A percentile compares a stretch with the other conserved stretches of the same genome.
Conservation (phyloP, 2,329 filamentous ascomycete genomes). For the Pseudogymnoascus sp. region DNA sequence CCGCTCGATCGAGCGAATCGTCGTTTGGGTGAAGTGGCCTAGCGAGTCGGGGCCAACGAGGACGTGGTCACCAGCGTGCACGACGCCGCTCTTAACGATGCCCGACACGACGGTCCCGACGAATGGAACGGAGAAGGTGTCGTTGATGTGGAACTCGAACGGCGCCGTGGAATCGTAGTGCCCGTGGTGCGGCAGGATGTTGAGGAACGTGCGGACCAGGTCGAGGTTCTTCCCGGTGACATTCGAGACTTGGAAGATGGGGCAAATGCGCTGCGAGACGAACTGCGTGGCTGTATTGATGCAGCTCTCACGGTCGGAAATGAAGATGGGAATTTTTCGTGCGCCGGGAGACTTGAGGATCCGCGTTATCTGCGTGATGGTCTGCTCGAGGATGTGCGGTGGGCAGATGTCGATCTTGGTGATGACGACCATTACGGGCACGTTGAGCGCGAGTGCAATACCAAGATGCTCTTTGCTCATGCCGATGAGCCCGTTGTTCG, state of each 20-base stretch:
- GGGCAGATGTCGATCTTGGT: conserved; percentile 99
- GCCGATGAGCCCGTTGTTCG: conserved; percentile 92
- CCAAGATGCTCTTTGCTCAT: conserved; percentile 99
- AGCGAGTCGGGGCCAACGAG: conserved; percentile 85
- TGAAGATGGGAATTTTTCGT: conserved; percentile 91
- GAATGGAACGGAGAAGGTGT: conserved; percentile 96
- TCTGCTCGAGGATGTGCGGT: conserved; percentile 89
- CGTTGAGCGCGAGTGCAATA: conserved; percentile 88
- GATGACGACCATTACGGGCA: conserved; percentile 94
- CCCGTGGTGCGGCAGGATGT: conserved; percentile 90
- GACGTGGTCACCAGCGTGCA: conserved; percentile 85
- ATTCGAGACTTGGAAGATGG: conserved; percentile 96
- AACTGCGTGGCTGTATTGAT: conserved; percentile 95
- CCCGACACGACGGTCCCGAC: conserved; percentile 94
- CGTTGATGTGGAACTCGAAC: conserved; percentile 93
- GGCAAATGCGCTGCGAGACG: conserved; percentile 89
- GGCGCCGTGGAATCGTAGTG: conserved; percentile 83
- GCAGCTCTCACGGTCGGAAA: conserved; percentile 84
- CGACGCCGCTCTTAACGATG: conserved; percentile 79
- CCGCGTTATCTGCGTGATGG: conserved; percentile 81
- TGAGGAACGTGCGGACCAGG: conserved; percentile 85
- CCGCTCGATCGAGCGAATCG: conserved; percentile 85
- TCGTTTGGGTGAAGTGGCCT: conserved; percentile 82
- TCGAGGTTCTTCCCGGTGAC: conserved; percentile 90
- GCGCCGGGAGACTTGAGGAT: conserved; percentile 93